Percentiles rank a stretch among this genome's conserved stretches.
phyloP scores from a whole-genome alignment of 805 yeast genomes.

The Lipomyces starkeyi region DNA sequence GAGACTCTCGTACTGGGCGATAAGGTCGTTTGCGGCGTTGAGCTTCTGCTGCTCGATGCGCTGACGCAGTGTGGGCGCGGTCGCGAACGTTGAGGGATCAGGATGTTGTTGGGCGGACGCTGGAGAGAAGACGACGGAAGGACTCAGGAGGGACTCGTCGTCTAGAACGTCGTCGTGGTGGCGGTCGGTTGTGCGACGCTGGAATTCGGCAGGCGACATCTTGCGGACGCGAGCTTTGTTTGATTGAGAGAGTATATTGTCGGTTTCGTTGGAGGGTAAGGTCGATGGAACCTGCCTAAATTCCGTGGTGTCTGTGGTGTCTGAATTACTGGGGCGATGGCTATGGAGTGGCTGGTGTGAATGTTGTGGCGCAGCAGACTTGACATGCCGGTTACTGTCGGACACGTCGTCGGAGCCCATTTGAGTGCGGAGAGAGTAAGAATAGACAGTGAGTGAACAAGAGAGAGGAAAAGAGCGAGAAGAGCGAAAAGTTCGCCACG shows the following conservation, averaged over 20 bases:
- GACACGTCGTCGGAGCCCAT: background rate
- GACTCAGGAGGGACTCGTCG: slow-evolving; percentile 17
- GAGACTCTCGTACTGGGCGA: slow-evolving; percentile 21
- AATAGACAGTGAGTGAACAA: background rate
- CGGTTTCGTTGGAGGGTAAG: background rate
- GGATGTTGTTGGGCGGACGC: background rate
- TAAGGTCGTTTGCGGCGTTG: slow-evolving; percentile 19
- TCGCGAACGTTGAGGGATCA: slow-evolving; percentile 11
- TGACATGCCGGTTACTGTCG: background rate
- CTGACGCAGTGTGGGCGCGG: slow-evolving; percentile 24
- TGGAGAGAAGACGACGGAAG: background rate
- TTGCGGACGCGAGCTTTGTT: slow-evolving; percentile 13
- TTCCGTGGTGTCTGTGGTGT: background rate
- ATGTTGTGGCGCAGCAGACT: background rate
- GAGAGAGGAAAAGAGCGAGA: slow-evolving; percentile 1
- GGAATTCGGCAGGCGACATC: slow-evolving; percentile 30
- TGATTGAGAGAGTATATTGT: background rate
- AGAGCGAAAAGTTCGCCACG: background rate
- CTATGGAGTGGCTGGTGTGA: background rate
- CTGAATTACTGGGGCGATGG: background rate
- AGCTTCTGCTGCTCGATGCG: slow-evolving; percentile 28
- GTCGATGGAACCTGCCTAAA: background rate
- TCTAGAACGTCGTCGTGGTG: slow-evolving; percentile 6
- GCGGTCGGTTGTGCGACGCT: slow-evolving; percentile 7
- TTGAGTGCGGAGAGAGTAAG: too few relatives aligned